Base-by-base conservation (phyloP, 495 filamentous ascomycete species). In the Neurospora africana region DNA sequence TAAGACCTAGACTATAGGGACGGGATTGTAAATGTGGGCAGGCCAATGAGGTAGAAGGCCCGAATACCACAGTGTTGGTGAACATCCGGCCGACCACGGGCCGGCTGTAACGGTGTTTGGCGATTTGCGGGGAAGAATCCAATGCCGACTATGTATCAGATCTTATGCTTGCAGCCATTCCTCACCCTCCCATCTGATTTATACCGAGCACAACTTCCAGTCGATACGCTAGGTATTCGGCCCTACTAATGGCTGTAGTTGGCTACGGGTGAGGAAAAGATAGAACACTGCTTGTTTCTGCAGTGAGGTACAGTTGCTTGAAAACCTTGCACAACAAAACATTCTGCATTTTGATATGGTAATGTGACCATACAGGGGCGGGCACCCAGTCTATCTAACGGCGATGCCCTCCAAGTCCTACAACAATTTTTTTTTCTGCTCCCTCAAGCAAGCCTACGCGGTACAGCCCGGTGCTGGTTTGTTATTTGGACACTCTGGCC, bases 11-110 rank as follows among this genome's bases (percentile, higher is more conserved):
- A 65, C 53, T 33, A 65, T 65, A 35, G 53, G 9, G 23, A 65
- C 11, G 53, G 53, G 23, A 65, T 17, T 27, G 53, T 19, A 10
- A 15, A 33, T 19, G 27, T 33, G 27, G 53, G 53, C 6, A 17
- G 53, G 53, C 27, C 53, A 65, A 65, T 15, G 68, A 58, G 21
- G 15, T n/a, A 67, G 68, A 73, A 70, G 72, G 72, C 72, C 72
- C 72, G 72, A 73, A 70, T 73, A 33, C 58, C 35, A 37, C 33
- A 58, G 23, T 58, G 47, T 58, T 58, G 53, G 53, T 61, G 53
- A 61, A 33, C 47, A 58, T 58, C 23, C 47, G 47, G 11, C 44
- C 21, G 21, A 53, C 21, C 10, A 27, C 23, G 23, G 47, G 47
- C 47, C 47, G 47, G 47, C 47, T 58, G 47, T 30, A 58, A 27